A percentile compares a stretch with the other conserved stretches of the same genome.
Conservation (phyloP, 2,329 filamentous ascomycete species). For the Epicoccum nigrum region DNA sequence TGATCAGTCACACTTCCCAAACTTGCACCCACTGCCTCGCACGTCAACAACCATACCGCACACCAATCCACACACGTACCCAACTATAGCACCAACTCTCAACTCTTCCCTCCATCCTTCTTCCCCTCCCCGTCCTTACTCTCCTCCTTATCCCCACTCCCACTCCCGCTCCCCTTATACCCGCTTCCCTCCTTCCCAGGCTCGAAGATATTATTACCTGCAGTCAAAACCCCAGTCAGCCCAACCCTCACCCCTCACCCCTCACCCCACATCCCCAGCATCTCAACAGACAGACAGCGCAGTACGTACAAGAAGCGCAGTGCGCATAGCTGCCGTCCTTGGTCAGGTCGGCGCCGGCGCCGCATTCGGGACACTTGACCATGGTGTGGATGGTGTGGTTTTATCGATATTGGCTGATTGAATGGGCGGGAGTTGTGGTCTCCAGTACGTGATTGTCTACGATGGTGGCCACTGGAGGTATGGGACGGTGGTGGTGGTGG, state of each 20-base stretch:
- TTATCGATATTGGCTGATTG: slow-evolving; percentile 3
- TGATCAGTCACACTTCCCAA: too few relatives aligned
- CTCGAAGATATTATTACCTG: slow-evolving; percentile 38
- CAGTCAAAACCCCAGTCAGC: background rate
- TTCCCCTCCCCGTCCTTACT: slow-evolving; percentile 22
- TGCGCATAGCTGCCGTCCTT: slow-evolving; percentile 39
- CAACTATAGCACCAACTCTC: too few relatives aligned
- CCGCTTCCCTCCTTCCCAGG: slow-evolving; percentile 36
- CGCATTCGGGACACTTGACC: slow-evolving; percentile 39
- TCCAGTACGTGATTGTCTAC: slow-evolving; percentile 5
- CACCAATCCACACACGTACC: too few relatives aligned
- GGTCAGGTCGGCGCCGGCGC: slow-evolving; percentile 35
- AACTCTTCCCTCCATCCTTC: slow-evolving; percentile 16
- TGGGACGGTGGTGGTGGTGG: background rate
- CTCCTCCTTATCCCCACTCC: slow-evolving; percentile 36
- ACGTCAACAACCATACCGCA: background rate
- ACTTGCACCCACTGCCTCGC: too few relatives aligned
- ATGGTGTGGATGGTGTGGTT: slow-evolving; percentile 10
- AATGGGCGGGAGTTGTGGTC: background rate
- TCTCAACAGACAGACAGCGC: too few relatives aligned
- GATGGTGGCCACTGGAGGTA: too few relatives aligned
- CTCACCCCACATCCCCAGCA: too few relatives aligned
- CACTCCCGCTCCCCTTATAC: slow-evolving; percentile 33
- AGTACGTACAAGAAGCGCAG: slow-evolving; percentile 36
- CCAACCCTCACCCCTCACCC: too few relatives aligned